Evolutionary conservation across 2,329 filamentous ascomycete genomes (phyloP), one percentile per base, ranked within the genome.

Genomic region (Thermomyces lanuginosus): DNA sequence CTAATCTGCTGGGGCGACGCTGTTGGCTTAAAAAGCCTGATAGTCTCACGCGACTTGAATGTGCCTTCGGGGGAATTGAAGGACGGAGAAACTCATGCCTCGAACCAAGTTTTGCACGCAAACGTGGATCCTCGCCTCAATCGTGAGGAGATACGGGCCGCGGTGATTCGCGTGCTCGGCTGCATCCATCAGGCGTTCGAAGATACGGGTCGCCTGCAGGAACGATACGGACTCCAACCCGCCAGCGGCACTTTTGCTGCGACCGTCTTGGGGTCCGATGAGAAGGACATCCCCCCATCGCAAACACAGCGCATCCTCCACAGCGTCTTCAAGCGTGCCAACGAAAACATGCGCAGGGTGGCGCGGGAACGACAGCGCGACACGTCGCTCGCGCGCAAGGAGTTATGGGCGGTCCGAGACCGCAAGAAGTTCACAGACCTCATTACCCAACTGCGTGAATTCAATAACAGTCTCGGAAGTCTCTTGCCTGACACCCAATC

Each of bases 351-450:
- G n/a, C n/a, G n/a, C n/a, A n/a, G n/a, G n/a, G n/a, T n/a, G n/a
- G n/a, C n/a, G n/a, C n/a, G n/a, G n/a, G n/a, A n/a, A n/a, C n/a
- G n/a, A n/a, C n/a, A n/a, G n/a, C n/a, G n/a, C n/a, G n/a, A n/a
- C n/a, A 3, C 30, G 9, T 10, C 30, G 8, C 5, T 33, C 18
- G 20, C 16, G 11, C 5, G 11, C 2, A 16, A 12, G 9, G 16
- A 22, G 16, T 10, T 16, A 12, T 33, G 32, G 32, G 30, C 30
- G 11, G 23, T 34, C 10, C 21, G 22, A 6, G 30, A 34, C 21
- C 29, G 28, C 10, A 34, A 33, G 26, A 8, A 23, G 12, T 34
- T 33, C 16, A 17, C 17, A 15, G 17, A 14, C 6, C 20, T 34
- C 11, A 26, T 34, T 8, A 19, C 16, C 6, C 30, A 33, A 15